Percentiles rank a stretch among this genome's conserved stretches.
Evolutionary conservation across 129 eudicot genomes (phyloP).

Genomic region (Erigeron canadensis): DNA sequence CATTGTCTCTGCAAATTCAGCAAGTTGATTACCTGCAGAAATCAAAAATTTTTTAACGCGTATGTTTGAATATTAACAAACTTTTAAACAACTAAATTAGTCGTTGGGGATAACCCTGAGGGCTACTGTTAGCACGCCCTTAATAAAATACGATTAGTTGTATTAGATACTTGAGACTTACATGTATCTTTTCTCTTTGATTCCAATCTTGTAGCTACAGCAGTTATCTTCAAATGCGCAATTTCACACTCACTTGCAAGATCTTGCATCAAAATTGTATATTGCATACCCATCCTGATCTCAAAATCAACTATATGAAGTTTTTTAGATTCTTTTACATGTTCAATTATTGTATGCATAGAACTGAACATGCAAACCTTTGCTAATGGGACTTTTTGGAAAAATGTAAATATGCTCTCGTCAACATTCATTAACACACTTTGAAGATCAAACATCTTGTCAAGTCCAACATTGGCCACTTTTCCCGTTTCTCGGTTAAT

Average conservation of each 20-base stretch:
- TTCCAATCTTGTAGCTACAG: slow-evolving; percentile 38
- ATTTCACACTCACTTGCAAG: slow-evolving; percentile 31
- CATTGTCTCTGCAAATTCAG: slow-evolving; percentile 5
- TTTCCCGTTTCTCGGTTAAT: slow-evolving; percentile 43
- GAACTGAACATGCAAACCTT: slow-evolving; percentile 35
- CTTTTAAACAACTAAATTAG: neutral
- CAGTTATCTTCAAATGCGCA: slow-evolving; percentile 48
- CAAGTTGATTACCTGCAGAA: slow-evolving; percentile 8
- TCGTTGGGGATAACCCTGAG: neutral
- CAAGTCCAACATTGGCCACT: slow-evolving; percentile 5
- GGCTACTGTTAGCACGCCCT: too few species aligned
- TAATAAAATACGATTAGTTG: too few species aligned
- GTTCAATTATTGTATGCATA: slow-evolving; percentile 39
- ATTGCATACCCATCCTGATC: slow-evolving; percentile 42
- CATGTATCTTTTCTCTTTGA: slow-evolving; percentile 18
- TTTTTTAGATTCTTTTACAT: slow-evolving; percentile 27
- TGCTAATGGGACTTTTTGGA: slow-evolving; percentile 28
- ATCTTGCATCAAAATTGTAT: slow-evolving; percentile 46
- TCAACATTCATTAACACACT: slow-evolving; percentile 11
- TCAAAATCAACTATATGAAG: slow-evolving; percentile 48
- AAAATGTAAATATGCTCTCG: slow-evolving; percentile 23
- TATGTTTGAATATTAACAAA: neutral
- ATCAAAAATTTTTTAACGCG: neutral
- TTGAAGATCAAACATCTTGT: slow-evolving; percentile 24
- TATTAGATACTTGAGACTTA: neutral